phyloP scores from a whole-genome alignment of 1,284 basidiomycete species.

The Termitomyces sp. region DNA sequence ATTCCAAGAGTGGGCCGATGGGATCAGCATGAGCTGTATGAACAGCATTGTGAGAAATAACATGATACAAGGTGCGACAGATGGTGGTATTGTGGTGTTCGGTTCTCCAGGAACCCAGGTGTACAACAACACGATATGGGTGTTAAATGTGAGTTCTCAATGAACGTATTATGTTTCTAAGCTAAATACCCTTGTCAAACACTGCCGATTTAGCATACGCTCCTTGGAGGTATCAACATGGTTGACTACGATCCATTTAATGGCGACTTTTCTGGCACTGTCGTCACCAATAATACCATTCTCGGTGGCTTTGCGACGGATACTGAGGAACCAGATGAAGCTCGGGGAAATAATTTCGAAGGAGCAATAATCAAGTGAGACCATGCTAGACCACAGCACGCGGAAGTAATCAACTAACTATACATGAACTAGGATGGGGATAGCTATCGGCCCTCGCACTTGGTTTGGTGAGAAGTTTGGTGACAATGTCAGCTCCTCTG shows the following conservation, averaged over 20 bases:
- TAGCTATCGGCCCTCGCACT: constrained; percentile 71
- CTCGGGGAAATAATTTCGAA: constrained; percentile 52
- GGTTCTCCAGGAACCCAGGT: constrained; percentile 74
- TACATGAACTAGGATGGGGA: constrained; percentile 49
- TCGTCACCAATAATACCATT: constrained; percentile 71
- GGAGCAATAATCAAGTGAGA: constrained; percentile 66
- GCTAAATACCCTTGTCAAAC: background rate
- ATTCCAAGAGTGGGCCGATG: constrained; percentile 80
- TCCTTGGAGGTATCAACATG: constrained; percentile 78
- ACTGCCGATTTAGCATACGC: constrained; percentile 54
- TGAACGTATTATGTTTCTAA: constrained; percentile 16
- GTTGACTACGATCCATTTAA: constrained; percentile 73
- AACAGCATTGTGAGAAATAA: constrained; percentile 69
- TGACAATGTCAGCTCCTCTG: constrained; percentile 57
- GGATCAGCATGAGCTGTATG: constrained; percentile 73
- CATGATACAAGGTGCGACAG: constrained; percentile 69
- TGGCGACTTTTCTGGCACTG: constrained; percentile 67
- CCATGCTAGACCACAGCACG: background rate
- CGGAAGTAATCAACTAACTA: constrained; percentile 2
- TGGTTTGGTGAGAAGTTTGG: constrained; percentile 70
- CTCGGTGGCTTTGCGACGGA: constrained; percentile 62
- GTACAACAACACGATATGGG: constrained; percentile 65
- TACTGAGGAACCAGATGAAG: constrained; percentile 32
- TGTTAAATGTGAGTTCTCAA: constrained; percentile 45
- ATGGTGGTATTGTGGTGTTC: constrained; percentile 87